A percentile compares a stretch with the other conserved stretches of the same genome.
Conservation (phyloP, 176 grass and related monocot genomes). For the Oropetium thomaeum region DNA sequence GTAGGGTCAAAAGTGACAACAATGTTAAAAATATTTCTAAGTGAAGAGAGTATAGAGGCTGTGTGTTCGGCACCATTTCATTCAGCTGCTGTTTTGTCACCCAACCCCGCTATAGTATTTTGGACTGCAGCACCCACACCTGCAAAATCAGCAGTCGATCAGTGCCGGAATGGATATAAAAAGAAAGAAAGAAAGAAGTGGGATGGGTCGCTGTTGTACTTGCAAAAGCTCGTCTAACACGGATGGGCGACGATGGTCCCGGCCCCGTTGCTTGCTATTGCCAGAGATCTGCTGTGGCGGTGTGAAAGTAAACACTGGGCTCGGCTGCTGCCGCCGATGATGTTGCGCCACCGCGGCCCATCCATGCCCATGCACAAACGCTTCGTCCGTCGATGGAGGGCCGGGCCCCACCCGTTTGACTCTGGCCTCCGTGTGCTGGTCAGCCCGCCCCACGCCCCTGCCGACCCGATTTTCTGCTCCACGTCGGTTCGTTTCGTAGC, state of each 20-base stretch:
- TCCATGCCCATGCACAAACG: no score
- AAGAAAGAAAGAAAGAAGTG: neutral
- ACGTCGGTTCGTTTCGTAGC: neutral
- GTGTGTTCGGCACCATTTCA: no score
- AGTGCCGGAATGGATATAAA: no score
- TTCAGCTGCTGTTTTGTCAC: no score
- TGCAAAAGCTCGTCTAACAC: neutral
- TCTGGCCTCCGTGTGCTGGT: conserved; percentile 29
- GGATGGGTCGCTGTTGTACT: neutral
- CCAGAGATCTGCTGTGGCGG: neutral
- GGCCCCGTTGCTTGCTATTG: neutral
- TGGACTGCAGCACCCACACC: no score
- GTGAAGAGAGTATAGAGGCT: no score
- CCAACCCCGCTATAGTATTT: no score
- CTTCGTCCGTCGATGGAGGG: neutral
- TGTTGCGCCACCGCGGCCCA: no score
- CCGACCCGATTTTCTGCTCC: conserved; percentile 23
- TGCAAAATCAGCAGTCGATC: no score
- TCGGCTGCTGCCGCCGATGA: neutral
- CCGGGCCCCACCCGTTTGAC: conserved; percentile 43
- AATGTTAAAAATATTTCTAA: no score
- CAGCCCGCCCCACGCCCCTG: no score
- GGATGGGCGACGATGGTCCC: neutral
- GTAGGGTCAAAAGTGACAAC: no score
- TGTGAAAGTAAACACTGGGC: neutral